A percentile compares a stretch with the other conserved stretches of the same genome.
Evolutionary conservation across 2,329 filamentous ascomycete species (phyloP).

Genomic region (Juglanconis sp.): DNA sequence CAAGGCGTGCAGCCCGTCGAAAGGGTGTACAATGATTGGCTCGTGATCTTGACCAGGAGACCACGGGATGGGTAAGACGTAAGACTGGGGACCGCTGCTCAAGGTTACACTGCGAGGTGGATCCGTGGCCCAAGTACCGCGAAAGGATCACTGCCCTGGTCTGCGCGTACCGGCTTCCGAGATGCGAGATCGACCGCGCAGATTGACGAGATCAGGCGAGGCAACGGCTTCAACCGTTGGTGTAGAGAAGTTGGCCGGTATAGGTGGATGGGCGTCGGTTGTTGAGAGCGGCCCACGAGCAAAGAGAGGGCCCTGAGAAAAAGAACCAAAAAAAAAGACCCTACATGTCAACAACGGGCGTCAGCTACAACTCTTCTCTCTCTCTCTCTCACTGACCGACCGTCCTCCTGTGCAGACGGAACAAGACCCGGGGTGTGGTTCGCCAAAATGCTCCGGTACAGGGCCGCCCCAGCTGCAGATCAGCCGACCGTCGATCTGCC

Average conservation of each 20-base stretch:
- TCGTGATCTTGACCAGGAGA: constrained; percentile 11
- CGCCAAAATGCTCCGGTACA: constrained; percentile 1
- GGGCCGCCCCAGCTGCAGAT: constrained; percentile 18
- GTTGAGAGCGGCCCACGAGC: background rate
- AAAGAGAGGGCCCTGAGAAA: background rate
- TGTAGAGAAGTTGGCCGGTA: background rate
- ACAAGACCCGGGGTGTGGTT: background rate
- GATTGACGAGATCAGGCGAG: background rate
- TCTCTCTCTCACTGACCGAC: background rate
- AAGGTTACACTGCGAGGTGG: constrained; percentile 12
- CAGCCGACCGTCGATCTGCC: constrained; percentile 20
- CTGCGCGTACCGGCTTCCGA: constrained; percentile 6
- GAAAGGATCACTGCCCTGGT: background rate
- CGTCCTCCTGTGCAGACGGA: background rate
- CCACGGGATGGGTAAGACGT: constrained; percentile 18
- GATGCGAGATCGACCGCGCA: constrained; percentile 6
- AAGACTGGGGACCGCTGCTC: constrained; percentile 14
- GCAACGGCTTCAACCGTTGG: background rate
- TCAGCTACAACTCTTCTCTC: constrained; percentile 11
- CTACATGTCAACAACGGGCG: constrained; percentile 7
- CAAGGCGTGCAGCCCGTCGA: constrained; percentile 3
- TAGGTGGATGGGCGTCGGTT: background rate
- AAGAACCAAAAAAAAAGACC: background rate
- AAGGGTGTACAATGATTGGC: constrained; percentile 21
- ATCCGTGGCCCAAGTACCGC: constrained; percentile 2